Base-by-base conservation (phyloP, 2,329 filamentous ascomycete genomes). In the Colletotrichum liaoningense region DNA sequence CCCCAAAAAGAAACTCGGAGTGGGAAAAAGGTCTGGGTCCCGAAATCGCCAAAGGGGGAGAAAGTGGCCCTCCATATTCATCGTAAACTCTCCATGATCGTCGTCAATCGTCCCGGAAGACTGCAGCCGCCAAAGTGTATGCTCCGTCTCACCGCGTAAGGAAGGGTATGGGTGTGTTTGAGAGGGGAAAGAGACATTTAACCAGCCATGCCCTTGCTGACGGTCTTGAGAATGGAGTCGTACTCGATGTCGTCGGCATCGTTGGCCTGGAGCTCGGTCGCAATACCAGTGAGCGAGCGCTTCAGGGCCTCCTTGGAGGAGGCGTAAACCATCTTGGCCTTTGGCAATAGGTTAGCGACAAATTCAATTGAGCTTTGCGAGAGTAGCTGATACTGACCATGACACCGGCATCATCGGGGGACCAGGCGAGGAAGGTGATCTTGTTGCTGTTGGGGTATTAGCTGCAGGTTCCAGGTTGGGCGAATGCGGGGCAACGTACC, bases 291-390 rank as follows among this genome's bases (percentile, higher is more conserved):
- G 76, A 97, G 90, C 63, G 93, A 85, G 84, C 92, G 92, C 90
- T 95, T 96, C 78, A 97, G 89, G 73, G 93, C 93, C 80, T 95
- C 93, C 88, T 96, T 97, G 84, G 94, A 97, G 65, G 94, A 94
- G 79, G 94, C 93, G 88, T 96, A 97, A 84, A 95, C 89, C 94
- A 97, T 97, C 89, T 95, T 95, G 85, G 93, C 89, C 94, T 42
- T 16, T 95, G 77, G 42, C n/a, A 22, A 35, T 24, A 59, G 77
- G 35, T 75, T 60, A 73, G 59, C 58, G 38, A 35, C 62, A 49
- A 56, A 28, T 28, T 38, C 26, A 62, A 62, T 42, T 59, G 30
- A 69, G 54, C 6, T 38, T 7, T 19, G 19, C 42, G 19, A 16
- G n/a, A 3, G n/a, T 63, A 22, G 28, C 42, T 54, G 54, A 22